These are phyloP conservation scores for Amphirosellinia nigrospora DNA, from an alignment of 495 filamentous ascomycete species.

Conservation along the genomic window DNA sequence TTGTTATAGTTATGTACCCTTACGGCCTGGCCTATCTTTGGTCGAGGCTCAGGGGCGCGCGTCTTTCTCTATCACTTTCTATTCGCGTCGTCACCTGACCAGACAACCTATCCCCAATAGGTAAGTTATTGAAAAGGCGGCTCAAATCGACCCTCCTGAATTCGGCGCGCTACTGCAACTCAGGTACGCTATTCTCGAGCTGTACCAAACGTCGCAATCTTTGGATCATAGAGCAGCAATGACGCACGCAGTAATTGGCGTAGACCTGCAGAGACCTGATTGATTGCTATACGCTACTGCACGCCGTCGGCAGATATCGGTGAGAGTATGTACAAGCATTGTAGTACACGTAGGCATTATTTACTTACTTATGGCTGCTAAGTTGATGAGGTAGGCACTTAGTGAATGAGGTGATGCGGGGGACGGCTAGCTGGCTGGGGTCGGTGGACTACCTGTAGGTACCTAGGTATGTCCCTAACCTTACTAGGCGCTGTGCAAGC, in stretches of 20 bases:
- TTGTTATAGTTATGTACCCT: not conserved
- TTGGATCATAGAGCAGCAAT: constrained; percentile 3
- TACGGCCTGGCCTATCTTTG: not conserved
- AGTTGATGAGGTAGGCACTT: no score
- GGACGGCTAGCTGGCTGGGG: no score
- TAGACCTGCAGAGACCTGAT: not conserved
- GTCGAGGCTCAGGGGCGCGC: not conserved
- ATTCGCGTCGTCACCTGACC: constrained; percentile 24
- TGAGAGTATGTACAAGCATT: no score
- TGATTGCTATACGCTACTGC: constrained; percentile 1
- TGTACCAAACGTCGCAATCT: constrained; percentile 1
- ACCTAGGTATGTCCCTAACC: no score
- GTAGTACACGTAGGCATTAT: no score
- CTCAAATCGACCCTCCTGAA: constrained; percentile 3
- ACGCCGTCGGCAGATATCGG: no score
- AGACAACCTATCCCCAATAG: no score
- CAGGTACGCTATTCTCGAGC: not conserved
- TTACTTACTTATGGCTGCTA: no score
- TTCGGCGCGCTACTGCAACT: not conserved
- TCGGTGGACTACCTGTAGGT: no score
- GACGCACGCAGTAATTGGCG: not conserved
- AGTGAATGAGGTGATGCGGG: no score
- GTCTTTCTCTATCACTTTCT: not conserved
- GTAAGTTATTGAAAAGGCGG: not conserved
- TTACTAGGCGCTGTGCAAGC: no score